phyloP scores from a whole-genome alignment of 2,329 filamentous ascomycete genomes.

The Phoma sp. region DNA sequence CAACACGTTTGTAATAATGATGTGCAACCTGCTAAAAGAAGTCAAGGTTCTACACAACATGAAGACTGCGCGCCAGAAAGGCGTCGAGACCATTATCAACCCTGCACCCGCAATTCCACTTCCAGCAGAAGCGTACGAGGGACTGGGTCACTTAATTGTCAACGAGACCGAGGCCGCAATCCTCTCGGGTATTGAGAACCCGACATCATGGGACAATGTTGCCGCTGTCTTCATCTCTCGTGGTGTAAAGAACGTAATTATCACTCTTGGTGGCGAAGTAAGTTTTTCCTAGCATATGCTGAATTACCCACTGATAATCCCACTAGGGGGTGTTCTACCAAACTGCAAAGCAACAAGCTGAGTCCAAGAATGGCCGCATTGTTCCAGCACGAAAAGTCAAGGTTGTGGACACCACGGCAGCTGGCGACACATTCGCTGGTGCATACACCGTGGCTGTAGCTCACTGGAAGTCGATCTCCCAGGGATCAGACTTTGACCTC shows the following conservation, averaged over 20 bases:
- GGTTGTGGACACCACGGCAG: constrained; percentile 92
- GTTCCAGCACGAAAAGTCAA: constrained; percentile 72
- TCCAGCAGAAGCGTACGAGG: constrained; percentile 69
- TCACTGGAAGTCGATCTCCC: constrained; percentile 51
- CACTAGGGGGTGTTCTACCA: constrained; percentile 51
- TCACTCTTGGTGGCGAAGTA: constrained; percentile 85
- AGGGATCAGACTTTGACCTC: constrained; percentile 56
- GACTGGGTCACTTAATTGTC: constrained; percentile 80
- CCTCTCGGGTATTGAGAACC: constrained; percentile 63
- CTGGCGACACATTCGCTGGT: constrained; percentile 93
- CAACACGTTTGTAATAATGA: not conserved
- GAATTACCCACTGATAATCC: constrained; percentile 32
- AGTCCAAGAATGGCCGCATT: constrained; percentile 51
- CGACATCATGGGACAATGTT: constrained; percentile 44
- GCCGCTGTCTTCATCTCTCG: constrained; percentile 65
- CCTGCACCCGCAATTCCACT: constrained; percentile 76
- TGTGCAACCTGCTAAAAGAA: not conserved
- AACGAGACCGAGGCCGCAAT: constrained; percentile 90
- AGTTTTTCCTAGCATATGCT: not conserved
- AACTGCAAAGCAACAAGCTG: constrained; percentile 56
- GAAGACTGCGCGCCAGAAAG: constrained; percentile 43
- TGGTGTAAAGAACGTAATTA: constrained; percentile 78
- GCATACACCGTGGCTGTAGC: constrained; percentile 81
- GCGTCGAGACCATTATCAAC: constrained; percentile 74
- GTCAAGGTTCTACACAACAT: constrained; percentile 47